Conservation (phyloP, 805 yeast genomes). For the Zygotorulaspora chibaensis region DNA sequence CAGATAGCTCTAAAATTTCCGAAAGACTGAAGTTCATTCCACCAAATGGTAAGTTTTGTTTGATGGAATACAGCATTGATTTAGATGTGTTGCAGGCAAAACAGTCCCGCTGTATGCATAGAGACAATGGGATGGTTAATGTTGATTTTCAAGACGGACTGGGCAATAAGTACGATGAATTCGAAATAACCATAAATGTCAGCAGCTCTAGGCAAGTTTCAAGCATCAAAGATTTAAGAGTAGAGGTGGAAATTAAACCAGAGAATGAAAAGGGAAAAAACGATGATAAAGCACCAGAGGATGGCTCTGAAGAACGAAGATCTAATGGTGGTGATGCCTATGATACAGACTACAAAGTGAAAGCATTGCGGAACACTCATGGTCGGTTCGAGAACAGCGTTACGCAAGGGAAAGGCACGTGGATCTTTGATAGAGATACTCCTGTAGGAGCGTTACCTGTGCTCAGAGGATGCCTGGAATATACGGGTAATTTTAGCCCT, state of each 20-base stretch:
- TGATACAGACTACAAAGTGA: constrained; percentile 38
- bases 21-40: constrained; percentile 62
- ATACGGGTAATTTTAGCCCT: constrained; percentile 9
- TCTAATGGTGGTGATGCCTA: neutral
- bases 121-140: constrained; percentile 26
- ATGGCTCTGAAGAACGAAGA: neutral
- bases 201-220: constrained; percentile 42
- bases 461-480: constrained; percentile 54
- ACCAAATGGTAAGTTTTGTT: constrained; percentile 72
- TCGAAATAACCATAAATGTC: constrained; percentile 35
- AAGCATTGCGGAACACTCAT: constrained; percentile 60
- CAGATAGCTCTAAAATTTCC: neutral
- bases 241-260: constrained; percentile 34
- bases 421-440: constrained; percentile 60
- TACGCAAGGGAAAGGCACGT: constrained; percentile 42
- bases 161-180: constrained; percentile 39
- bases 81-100: constrained; percentile 27
- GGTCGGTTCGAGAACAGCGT: constrained; percentile 67
- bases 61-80: constrained; percentile 63
- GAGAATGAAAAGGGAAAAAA: constrained; percentile 1
- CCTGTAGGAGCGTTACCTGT: constrained; percentile 65
- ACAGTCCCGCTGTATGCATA: constrained; percentile 2
- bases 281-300: neutral
- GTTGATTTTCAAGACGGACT: constrained; percentile 32
- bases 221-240: constrained; percentile 44